Percentiles rank a stretch among this genome's conserved stretches.
These are phyloP conservation scores for Podaxis pistillaris DNA, from an alignment of 768 basidiomycete species.

Conservation along the genomic window DNA sequence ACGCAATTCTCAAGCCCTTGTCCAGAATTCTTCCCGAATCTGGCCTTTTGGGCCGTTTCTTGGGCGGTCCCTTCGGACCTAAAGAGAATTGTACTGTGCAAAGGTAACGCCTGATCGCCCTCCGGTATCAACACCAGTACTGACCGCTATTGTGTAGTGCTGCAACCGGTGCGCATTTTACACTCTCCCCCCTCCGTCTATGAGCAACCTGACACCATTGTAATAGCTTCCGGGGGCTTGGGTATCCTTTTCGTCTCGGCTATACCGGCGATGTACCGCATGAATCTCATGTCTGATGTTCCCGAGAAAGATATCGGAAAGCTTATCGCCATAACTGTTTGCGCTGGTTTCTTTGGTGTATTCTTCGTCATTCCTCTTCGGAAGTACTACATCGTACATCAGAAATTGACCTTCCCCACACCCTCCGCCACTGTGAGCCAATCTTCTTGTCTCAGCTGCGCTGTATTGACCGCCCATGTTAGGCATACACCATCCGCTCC, in stretches of 20 bases:
- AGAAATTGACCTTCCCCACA: constrained; percentile 63
- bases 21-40: constrained; percentile 47
- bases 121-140: neutral
- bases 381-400: constrained; percentile 60
- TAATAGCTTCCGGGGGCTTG: constrained; percentile 50
- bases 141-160: constrained; percentile 30
- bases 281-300: constrained; percentile 41
- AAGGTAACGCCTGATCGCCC: constrained; percentile 29
- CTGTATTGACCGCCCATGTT: neutral
- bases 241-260: constrained; percentile 61
- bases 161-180: constrained; percentile 39
- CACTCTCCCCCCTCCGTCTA: constrained; percentile 16
- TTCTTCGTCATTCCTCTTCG: constrained; percentile 67
- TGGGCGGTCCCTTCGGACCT: constrained; percentile 60
- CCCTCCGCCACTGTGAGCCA: constrained; percentile 54
- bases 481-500: constrained; percentile 63
- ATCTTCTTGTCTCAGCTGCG: neutral
- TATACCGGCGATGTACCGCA: constrained; percentile 59
- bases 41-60: constrained; percentile 39
- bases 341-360: constrained; percentile 58
- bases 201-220: neutral
- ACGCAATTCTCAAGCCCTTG: constrained; percentile 57
- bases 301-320: constrained; percentile 54
- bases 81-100: constrained; percentile 69
- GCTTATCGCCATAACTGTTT: constrained; percentile 53